A percentile compares a stretch with the other conserved stretches of the same genome.
These are phyloP conservation scores for Medicago truncatula DNA, from an alignment of 306 rosid species.

Conservation along the genomic window MtrunA17r5.0-ANR NC_053043.1:46925501-46926000, in stretches of 20 bases:
- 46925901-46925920: conserved; percentile 99
- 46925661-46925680: conserved; percentile 97
- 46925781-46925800: conserved; percentile 91
- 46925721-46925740: too few species aligned
- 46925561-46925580: conserved; percentile 82
- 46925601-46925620: conserved; percentile 95
- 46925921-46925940: conserved; percentile 43
- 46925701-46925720: neutral
- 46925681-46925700: conserved; percentile 51
- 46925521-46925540: neutral
- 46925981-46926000: conserved; percentile 46
- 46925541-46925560: conserved; percentile 63
- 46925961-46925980: conserved; percentile 44
- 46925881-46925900: conserved; percentile 96
- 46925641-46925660: conserved; percentile 96
- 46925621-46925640: conserved; percentile 90
- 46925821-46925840: conserved; percentile 79
- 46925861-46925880: conserved; percentile 99
- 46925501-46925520: neutral
- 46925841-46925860: conserved; percentile 82
- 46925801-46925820: conserved; percentile 97
- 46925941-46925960: neutral
- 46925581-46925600: conserved; percentile 89
- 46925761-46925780: neutral
- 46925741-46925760: neutral